Evolutionary conservation across 2,329 filamentous ascomycete species (phyloP), one percentile per base, ranked within the genome.

Genomic region (Colletotrichum gigasporum): DNA sequence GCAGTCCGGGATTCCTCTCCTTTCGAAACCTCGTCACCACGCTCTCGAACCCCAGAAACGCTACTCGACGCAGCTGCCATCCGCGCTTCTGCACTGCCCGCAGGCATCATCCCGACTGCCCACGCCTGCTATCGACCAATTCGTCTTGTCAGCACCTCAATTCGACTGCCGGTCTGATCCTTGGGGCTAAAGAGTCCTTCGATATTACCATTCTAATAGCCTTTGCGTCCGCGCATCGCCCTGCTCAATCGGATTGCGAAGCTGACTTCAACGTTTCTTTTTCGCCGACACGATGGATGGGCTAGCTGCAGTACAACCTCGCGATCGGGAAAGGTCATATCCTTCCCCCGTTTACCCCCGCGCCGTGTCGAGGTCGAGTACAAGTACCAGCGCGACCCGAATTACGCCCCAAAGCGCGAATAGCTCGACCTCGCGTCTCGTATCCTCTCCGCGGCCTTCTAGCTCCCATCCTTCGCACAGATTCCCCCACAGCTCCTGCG

Each of bases 281-380:
- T 35, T 18, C 26, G 9, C 28, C 14, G 16, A 20, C 51, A 61
- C 18, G 16, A 68, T 68, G 66, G 64, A 68, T 12, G 34, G 34
- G 12, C 39, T 41, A 26, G 41, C 30, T 37, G 37, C 26, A 6
- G 45, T 12, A 11, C 54, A 60, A n/a, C 32, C 50, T 16, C 54
- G 64, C 30, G 60, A 65, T 35, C 62, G 65, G n/a, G 60, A 63
- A 30, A 59, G 60, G 44, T 47, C 55, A 14, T 52, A 44, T 16
- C 41, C 59, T 22, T 64, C 66, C 24, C 52, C 70, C 14, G 59
- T 60, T 37, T 71, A 78, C 65, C 74, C 78, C 66, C 82, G 82
- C 62, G 78, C 78, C 9, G 73, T 79, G 30, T 86, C 83, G 12
- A 78, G 81, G 63, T 79, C 82, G 18, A 85, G 81, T 62, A 80